phyloP scores from a whole-genome alignment of 148 eudicot genomes.

The Heliosperma pusillum region DNA sequence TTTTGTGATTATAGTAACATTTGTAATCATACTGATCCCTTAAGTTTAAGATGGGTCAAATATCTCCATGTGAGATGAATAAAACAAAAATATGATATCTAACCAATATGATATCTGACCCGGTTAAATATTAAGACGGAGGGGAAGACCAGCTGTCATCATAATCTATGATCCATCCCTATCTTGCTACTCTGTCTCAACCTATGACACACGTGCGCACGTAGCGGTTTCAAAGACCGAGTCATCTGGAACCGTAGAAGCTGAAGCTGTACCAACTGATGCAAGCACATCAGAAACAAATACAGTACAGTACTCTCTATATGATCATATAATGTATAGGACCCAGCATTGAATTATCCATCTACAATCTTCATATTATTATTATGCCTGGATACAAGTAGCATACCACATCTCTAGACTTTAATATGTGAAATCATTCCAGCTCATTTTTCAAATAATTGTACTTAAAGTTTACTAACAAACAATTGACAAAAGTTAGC shows the following conservation, averaged over 20 bases:
- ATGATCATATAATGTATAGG: constrained; percentile 13
- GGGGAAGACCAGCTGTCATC: background rate
- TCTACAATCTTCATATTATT: constrained; percentile 7
- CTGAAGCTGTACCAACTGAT: background rate
- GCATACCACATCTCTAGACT: constrained; percentile 16
- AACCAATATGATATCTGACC: too few species aligned
- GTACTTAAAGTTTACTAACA: constrained; percentile 3
- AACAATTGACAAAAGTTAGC: background rate
- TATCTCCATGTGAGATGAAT: too few species aligned
- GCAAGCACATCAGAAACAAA: background rate
- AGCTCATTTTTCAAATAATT: constrained; percentile 36
- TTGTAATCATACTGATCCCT: too few species aligned
- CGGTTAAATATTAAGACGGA: too few species aligned
- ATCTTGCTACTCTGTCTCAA: constrained; percentile 6
- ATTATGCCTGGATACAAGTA: constrained; percentile 13
- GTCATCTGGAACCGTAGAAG: background rate
- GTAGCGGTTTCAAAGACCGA: background rate
- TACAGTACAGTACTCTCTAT: background rate
- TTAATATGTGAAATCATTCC: constrained; percentile 16
- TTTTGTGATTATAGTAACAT: too few species aligned
- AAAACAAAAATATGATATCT: too few species aligned
- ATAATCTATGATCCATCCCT: constrained; percentile 14
- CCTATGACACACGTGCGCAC: constrained; percentile 25
- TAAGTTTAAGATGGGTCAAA: too few species aligned
- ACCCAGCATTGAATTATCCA: constrained; percentile 19